These are phyloP conservation scores for Alloteropsis semialata DNA, from an alignment of 176 grass and related monocot species.

Conservation along the genomic window DNA sequence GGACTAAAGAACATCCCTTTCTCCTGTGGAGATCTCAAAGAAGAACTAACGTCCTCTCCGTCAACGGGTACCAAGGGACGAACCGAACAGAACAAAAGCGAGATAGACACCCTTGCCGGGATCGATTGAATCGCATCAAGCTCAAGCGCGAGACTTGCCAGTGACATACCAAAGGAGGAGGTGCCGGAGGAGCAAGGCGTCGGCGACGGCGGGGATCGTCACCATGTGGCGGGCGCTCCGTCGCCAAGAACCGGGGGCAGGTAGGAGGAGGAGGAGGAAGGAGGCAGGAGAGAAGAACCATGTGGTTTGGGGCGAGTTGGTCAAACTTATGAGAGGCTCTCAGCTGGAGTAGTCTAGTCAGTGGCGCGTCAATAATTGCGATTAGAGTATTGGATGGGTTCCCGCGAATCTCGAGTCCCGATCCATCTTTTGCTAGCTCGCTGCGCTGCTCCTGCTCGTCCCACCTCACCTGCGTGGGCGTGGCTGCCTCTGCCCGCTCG, in stretches of 20 bases:
- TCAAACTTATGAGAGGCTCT: not conserved
- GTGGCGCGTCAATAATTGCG: slow-evolving; percentile 5
- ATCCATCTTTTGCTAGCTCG: no score
- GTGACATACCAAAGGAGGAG: not conserved
- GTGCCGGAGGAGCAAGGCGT: not conserved
- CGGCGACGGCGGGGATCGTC: not conserved
- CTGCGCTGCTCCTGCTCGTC: not conserved
- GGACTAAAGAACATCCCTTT: not conserved
- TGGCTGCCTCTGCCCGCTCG: not conserved
- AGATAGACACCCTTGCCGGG: not conserved
- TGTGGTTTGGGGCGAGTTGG: not conserved
- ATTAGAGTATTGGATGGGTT: slow-evolving; percentile 13
- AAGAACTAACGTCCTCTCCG: not conserved
- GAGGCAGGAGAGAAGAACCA: not conserved
- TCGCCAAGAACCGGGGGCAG: not conserved
- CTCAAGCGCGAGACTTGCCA: not conserved
- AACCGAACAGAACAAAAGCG: not conserved
- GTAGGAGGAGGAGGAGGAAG: not conserved
- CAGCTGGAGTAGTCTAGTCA: not conserved
- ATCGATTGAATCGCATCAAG: not conserved
- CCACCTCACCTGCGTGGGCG: not conserved
- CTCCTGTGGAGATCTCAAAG: not conserved
- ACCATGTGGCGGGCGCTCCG: not conserved
- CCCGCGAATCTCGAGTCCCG: not conserved
- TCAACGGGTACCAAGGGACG: no score